A percentile compares a stretch with the other conserved stretches of the same genome.
Conservation (phyloP, 305 asterid genomes). For the Plantago rigida region DNA sequence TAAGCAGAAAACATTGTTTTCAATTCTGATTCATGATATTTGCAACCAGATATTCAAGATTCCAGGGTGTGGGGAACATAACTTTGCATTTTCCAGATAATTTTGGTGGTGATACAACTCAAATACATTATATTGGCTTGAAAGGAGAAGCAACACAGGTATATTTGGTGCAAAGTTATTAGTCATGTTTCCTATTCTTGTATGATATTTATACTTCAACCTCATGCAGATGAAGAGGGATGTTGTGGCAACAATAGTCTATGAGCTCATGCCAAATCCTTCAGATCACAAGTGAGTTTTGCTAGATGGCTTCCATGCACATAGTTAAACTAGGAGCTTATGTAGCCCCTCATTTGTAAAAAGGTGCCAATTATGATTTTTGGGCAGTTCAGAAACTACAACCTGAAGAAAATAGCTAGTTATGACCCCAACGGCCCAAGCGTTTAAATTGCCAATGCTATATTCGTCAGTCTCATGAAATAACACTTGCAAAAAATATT, state of each 20-base stretch:
- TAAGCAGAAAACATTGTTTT: not conserved
- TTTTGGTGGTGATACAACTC: constrained; percentile 82
- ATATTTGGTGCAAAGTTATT: constrained; percentile 20
- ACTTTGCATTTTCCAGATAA: constrained; percentile 92
- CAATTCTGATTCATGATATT: constrained; percentile 5
- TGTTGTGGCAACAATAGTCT: constrained; percentile 80
- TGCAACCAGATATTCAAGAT: constrained; percentile 72
- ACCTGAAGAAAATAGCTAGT: too few relatives aligned
- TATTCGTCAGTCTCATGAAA: too few relatives aligned
- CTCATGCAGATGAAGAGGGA: constrained; percentile 78
- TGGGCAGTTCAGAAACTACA: not conserved
- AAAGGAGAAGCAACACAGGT: constrained; percentile 99
- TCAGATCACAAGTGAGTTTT: constrained; percentile 91
- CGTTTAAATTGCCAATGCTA: too few relatives aligned
- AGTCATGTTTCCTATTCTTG: constrained; percentile 6
- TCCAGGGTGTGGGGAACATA: constrained; percentile 84
- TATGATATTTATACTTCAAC: constrained; percentile 11
- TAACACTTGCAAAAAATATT: not conserved
- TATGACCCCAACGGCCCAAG: too few relatives aligned
- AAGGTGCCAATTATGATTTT: not conserved
- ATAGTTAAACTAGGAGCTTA: not conserved
- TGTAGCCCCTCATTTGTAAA: not conserved
- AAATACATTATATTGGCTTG: constrained; percentile 84
- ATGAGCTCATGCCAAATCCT: constrained; percentile 92
- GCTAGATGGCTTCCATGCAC: constrained; percentile 2